phyloP scores from a whole-genome alignment of 1,139 yeast species.

The Yamadazyma atmosphaerica region DNA sequence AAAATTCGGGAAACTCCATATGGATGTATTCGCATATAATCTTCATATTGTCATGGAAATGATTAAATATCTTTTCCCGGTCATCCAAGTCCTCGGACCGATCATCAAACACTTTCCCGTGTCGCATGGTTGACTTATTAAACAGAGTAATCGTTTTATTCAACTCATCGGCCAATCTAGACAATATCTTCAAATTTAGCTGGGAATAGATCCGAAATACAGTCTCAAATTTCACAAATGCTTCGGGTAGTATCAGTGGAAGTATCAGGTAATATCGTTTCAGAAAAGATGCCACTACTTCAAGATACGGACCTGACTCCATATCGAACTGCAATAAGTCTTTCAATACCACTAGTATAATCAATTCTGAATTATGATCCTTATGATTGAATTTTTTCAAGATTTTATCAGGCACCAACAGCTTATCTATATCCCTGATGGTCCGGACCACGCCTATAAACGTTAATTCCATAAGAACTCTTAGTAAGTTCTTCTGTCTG shows the following conservation, averaged over 20 bases:
- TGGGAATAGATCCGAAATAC: constrained; percentile 50
- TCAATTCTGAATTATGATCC: constrained; percentile 27
- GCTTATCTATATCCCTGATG: constrained; percentile 34
- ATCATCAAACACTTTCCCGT: constrained; percentile 64
- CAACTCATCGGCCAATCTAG: constrained; percentile 33
- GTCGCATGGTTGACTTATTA: constrained; percentile 58
- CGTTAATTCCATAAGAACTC: constrained; percentile 62
- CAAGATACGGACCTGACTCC: constrained; percentile 46
- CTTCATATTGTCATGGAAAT: constrained; percentile 45
- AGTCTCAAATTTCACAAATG: constrained; percentile 18
- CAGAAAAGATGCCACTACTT: constrained; percentile 49
- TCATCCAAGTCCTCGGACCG: constrained; percentile 43
- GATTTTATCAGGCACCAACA: constrained; percentile 24
- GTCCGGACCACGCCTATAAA: constrained; percentile 57
- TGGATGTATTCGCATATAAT: constrained; percentile 44
- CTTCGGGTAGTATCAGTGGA: constrained; percentile 14
- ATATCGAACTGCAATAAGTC: constrained; percentile 54
- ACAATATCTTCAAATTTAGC: constrained; percentile 40
- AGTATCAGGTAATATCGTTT: constrained; percentile 41
- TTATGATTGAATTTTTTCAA: constrained; percentile 19
- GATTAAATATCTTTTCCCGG: constrained; percentile 38
- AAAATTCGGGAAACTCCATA: constrained; percentile 32
- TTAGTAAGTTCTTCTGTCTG: constrained; percentile 48
- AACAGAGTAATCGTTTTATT: constrained; percentile 39
- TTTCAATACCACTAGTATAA: constrained; percentile 52